Conservation (phyloP, 2,329 filamentous ascomycete genomes). For the Fonsecaea pugnacius region DNA sequence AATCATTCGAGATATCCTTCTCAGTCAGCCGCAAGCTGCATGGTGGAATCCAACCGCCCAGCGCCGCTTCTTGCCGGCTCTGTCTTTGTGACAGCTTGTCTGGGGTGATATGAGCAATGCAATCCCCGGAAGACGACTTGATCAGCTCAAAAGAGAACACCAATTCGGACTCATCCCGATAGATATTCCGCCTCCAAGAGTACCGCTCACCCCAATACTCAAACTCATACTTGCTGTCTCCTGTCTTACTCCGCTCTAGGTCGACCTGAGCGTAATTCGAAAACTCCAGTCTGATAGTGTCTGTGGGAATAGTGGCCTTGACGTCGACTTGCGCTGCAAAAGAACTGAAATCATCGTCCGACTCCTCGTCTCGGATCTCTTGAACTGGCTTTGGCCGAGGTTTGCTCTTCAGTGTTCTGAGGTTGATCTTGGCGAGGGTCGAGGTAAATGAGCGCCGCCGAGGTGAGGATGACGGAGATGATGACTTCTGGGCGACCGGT, state of each 20-base stretch:
- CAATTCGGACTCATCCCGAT: constrained; percentile 66
- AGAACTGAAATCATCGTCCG: constrained; percentile 32
- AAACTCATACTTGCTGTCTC: constrained; percentile 82
- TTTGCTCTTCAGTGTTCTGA: constrained; percentile 56
- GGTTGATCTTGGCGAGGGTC: constrained; percentile 60
- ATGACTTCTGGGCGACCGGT: constrained; percentile 24
- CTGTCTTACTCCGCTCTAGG: constrained; percentile 64
- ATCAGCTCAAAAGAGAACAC: constrained; percentile 80
- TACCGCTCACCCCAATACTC: constrained; percentile 92
- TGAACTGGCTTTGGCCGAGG: constrained; percentile 65
- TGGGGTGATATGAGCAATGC: constrained; percentile 83
- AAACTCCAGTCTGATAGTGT: constrained; percentile 88
- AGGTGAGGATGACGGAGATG: constrained; percentile 13
- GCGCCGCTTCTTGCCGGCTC: constrained; percentile 70
- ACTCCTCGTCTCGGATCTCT: constrained; percentile 51
- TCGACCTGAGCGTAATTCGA: constrained; percentile 96
- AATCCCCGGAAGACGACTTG: constrained; percentile 65
- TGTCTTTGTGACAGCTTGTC: constrained; percentile 74
- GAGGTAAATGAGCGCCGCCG: constrained; percentile 64
- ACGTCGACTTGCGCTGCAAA: constrained; percentile 31
- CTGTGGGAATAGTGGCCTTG: constrained; percentile 57
- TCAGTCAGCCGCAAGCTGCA: constrained; percentile 91
- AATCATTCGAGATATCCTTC: constrained; percentile 61
- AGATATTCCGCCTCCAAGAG: constrained; percentile 75
- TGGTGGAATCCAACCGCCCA: constrained; percentile 87